Evolutionary conservation across 202 grass and related monocot species (phyloP).

Genomic region (Hordeum pubiflorum): DNA sequence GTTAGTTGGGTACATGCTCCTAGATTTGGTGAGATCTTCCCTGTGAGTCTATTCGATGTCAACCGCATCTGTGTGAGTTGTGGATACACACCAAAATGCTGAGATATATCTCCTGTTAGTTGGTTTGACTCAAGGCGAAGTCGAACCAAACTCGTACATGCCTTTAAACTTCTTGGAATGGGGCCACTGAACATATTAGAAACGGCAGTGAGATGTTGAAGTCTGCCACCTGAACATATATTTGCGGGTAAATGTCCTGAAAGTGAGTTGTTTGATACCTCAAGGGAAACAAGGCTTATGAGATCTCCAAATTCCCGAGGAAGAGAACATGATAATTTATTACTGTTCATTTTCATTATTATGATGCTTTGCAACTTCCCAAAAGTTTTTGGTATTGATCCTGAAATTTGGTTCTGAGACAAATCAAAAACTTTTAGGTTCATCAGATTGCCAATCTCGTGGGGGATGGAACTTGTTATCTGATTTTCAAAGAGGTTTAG

Average conservation of each 20-base stretch:
- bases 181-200: background rate
- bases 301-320: background rate
- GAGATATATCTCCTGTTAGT: background rate
- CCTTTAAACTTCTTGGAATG: background rate
- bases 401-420: background rate
- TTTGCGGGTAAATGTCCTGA: conserved; percentile 7
- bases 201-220: accelerated
- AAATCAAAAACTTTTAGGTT: accelerated
- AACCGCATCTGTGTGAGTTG: background rate
- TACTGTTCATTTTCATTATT: background rate
- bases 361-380: background rate
- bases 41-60: background rate
- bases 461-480: conserved; percentile 17
- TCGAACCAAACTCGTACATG: background rate
- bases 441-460: background rate
- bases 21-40: conserved; percentile 5
- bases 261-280: background rate
- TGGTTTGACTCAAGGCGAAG: accelerated
- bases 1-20: background rate
- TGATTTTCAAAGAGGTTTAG: background rate
- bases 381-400: background rate
- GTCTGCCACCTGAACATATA: background rate
- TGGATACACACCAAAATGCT: background rate
- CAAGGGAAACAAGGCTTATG: background rate
- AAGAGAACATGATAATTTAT: conserved; percentile 4